phyloP scores from a whole-genome alignment of 768 basidiomycete genomes.

The Pleurotus tuoliensis region DNA sequence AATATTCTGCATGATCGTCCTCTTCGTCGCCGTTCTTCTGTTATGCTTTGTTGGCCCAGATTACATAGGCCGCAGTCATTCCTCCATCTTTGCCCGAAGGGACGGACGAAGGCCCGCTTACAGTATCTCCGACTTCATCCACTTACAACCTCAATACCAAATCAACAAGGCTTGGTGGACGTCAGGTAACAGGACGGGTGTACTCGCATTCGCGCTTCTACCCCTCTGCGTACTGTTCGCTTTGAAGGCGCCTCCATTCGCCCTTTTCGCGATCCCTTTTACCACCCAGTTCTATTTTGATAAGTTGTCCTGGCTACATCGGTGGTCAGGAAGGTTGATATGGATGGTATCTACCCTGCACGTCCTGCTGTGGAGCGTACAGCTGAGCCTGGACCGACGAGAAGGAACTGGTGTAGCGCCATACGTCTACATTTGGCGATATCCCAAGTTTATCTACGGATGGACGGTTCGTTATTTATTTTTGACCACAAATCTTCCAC shows the following conservation, averaged over 20 bases:
- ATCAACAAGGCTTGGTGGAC: conserved; percentile 73
- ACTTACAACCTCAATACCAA: conserved; percentile 48
- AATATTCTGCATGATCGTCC: conserved; percentile 42
- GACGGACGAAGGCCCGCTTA: conserved; percentile 12
- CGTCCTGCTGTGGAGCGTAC: conserved; percentile 65
- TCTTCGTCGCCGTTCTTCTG: conserved; percentile 39
- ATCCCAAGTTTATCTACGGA: conserved; percentile 60
- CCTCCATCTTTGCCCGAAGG: conserved; percentile 11
- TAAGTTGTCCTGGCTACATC: conserved; percentile 69
- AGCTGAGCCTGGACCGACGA: conserved; percentile 51
- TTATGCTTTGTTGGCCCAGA: conserved; percentile 65
- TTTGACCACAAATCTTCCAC: conserved; percentile 1
- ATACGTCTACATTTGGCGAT: conserved; percentile 52
- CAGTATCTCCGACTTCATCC: conserved; percentile 30
- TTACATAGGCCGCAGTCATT: conserved; percentile 56
- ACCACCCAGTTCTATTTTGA: conserved; percentile 68
- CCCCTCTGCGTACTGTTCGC: conserved; percentile 70
- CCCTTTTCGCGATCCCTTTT: conserved; percentile 61
- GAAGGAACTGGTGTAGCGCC: conserved; percentile 35
- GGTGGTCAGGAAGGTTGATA: conserved; percentile 66
- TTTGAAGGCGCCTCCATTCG: conserved; percentile 69
- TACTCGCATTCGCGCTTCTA: conserved; percentile 68
- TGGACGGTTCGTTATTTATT: conserved; percentile 36
- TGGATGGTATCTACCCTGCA: conserved; percentile 63
- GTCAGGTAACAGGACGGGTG: conserved; percentile 58